Evolutionary conservation across 768 basidiomycete genomes (phyloP).

Genomic region (Rhizopogon vulgaris): DNA sequence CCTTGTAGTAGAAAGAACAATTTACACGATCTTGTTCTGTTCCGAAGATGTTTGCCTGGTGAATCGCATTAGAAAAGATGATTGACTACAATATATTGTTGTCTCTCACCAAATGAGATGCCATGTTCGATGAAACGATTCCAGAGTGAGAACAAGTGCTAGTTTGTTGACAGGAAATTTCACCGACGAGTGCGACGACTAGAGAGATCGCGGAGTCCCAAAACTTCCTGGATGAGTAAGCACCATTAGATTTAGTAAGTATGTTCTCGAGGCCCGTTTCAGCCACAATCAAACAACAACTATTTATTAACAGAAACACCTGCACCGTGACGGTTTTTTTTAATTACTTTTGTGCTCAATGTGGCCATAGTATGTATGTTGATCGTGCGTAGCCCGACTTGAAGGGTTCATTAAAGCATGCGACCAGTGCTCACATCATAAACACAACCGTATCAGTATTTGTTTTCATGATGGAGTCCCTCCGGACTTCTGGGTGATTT

Average conservation of each 20-base stretch:
- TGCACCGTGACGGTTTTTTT: not conserved
- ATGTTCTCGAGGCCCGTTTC: not conserved
- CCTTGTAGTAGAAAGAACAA: slow-evolving; percentile 98
- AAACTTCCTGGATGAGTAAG: slow-evolving; percentile 6
- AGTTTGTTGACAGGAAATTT: not conserved
- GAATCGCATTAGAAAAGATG: slow-evolving; percentile 2
- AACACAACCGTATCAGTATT: not conserved
- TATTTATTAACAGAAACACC: too few species aligned
- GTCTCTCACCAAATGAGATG: slow-evolving; percentile 70
- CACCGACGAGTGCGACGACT: slow-evolving; percentile 1
- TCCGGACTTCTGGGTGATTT: not conserved
- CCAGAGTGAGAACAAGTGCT: slow-evolving; percentile 2
- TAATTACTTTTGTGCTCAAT: not conserved
- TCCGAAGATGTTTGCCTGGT: slow-evolving; percentile 90
- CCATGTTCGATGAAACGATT: slow-evolving; percentile 29
- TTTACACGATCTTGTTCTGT: slow-evolving; percentile 95
- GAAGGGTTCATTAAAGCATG: not conserved
- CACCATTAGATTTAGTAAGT: not conserved
- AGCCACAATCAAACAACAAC: not conserved
- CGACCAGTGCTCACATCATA: not conserved
- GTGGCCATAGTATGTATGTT: not conserved
- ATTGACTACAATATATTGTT: not conserved
- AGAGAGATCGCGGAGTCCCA: slow-evolving; percentile 15
- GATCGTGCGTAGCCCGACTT: too few species aligned
- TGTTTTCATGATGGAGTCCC: not conserved